Conservation (phyloP, 179 eudicot species). For the Nepenthes alata region DNA sequence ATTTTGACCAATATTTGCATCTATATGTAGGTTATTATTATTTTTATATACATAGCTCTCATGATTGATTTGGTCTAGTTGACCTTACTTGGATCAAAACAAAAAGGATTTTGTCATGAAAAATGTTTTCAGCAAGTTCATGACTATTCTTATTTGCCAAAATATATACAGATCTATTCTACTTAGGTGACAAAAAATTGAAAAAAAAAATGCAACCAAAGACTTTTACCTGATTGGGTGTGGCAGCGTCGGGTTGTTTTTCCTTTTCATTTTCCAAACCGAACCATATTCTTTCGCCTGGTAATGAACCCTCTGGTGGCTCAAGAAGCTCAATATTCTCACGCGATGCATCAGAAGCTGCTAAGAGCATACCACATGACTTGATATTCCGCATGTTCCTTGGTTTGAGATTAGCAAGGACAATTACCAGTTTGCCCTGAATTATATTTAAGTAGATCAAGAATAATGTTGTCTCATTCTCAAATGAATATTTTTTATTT, state of each 20-base stretch:
- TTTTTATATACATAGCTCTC: too few species aligned
- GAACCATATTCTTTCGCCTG: constrained; percentile 94
- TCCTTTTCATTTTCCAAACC: constrained; percentile 64
- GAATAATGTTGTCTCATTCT: neutral
- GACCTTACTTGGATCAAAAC: too few species aligned
- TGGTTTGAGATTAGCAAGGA: constrained; percentile 88
- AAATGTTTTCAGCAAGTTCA: too few species aligned
- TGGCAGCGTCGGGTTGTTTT: constrained; percentile 54
- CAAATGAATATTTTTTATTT: neutral
- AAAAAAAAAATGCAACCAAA: neutral
- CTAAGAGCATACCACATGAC: constrained; percentile 94
- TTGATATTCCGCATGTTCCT: constrained; percentile 94
- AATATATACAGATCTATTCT: neutral
- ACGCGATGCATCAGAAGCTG: constrained; percentile 90
- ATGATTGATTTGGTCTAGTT: too few species aligned
- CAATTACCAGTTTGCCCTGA: constrained; percentile 66
- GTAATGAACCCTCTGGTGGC: constrained; percentile 74
- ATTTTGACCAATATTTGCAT: too few species aligned
- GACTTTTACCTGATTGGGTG: constrained; percentile 68
- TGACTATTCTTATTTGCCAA: too few species aligned
- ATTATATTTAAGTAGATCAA: constrained; percentile 6
- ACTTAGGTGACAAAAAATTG: neutral
- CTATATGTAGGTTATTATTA: too few species aligned
- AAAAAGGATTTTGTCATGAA: too few species aligned
- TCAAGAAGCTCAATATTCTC: constrained; percentile 95